Evolutionary conservation across 306 rosid species (phyloP).

Genomic region (Cicer bijugum): DNA sequence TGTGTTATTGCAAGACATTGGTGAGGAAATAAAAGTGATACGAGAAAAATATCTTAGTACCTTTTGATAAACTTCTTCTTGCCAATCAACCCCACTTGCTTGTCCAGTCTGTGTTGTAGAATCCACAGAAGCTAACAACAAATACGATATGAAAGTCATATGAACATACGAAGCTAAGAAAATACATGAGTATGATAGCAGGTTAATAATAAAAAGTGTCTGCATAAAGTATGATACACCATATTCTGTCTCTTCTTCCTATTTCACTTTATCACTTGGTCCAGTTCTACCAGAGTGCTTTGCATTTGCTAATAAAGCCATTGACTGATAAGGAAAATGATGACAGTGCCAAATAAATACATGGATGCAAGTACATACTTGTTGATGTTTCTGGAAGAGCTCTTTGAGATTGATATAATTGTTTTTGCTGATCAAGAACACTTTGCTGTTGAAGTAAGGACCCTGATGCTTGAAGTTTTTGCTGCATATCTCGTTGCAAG

Average conservation of each 20-base stretch:
- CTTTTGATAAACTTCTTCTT: constrained; percentile 81
- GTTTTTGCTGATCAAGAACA: constrained; percentile 81
- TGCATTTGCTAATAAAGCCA: constrained; percentile 36
- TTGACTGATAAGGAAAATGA: constrained; percentile 21
- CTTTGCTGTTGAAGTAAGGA: constrained; percentile 76
- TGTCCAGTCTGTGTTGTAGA: constrained; percentile 74
- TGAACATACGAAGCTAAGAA: constrained; percentile 33
- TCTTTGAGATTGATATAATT: constrained; percentile 77
- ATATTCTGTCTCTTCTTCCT: background rate
- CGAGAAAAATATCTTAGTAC: constrained; percentile 51
- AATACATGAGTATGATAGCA: constrained; percentile 12
- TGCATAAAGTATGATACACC: constrained; percentile 1
- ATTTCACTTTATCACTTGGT: constrained; percentile 26
- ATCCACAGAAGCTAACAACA: constrained; percentile 73
- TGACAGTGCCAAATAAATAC: constrained; percentile 33
- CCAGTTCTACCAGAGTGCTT: constrained; percentile 22
- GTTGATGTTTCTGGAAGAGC: constrained; percentile 78
- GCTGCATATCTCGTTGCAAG: constrained; percentile 78
- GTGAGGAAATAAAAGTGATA: constrained; percentile 12
- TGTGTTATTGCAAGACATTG: background rate
- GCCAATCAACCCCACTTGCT: constrained; percentile 78
- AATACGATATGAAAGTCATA: constrained; percentile 25
- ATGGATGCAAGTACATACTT: constrained; percentile 56
- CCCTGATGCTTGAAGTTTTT: constrained; percentile 73
- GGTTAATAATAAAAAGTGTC: background rate